Evolutionary conservation across 176 grass and related monocot genomes (phyloP).

Genomic region (Aegilops longissima): DNA sequence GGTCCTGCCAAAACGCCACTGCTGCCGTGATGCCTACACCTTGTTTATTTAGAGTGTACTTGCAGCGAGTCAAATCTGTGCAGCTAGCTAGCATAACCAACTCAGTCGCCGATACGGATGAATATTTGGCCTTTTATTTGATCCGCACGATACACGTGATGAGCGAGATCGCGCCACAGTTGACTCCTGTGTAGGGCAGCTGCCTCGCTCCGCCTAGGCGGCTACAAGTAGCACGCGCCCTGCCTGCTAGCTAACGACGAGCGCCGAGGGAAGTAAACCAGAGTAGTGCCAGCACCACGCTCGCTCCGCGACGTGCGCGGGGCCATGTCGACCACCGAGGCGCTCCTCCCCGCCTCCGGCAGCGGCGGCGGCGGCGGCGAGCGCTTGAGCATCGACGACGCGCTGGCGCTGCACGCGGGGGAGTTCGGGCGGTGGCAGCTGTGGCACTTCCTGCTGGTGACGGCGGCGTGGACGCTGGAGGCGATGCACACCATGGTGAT

Average conservation of each 20-base stretch:
- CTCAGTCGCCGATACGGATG: not conserved
- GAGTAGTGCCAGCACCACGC: not conserved
- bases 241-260: not conserved
- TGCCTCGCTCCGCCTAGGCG: not conserved
- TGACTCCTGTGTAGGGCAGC: no score
- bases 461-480: slow-evolving; percentile 79
- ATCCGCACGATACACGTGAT: not conserved
- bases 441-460: slow-evolving; percentile 76
- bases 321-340: slow-evolving; percentile 34
- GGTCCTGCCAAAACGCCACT: no score
- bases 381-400: slow-evolving; percentile 65
- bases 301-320: not conserved
- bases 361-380: not conserved
- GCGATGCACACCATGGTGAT: slow-evolving; percentile 88
- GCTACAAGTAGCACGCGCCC: not conserved
- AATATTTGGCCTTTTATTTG: not conserved
- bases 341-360: not conserved
- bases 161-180: no score
- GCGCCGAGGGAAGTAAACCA: not conserved
- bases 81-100: not conserved
- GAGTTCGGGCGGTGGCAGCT: slow-evolving; percentile 95
- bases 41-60: no score
- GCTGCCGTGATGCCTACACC: no score
- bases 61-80: not conserved
- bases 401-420: slow-evolving; percentile 54